These are phyloP conservation scores for Phytophthora podocarpi DNA, from an alignment of 352 stramenopile genomes.

Conservation along the genomic window DNA sequence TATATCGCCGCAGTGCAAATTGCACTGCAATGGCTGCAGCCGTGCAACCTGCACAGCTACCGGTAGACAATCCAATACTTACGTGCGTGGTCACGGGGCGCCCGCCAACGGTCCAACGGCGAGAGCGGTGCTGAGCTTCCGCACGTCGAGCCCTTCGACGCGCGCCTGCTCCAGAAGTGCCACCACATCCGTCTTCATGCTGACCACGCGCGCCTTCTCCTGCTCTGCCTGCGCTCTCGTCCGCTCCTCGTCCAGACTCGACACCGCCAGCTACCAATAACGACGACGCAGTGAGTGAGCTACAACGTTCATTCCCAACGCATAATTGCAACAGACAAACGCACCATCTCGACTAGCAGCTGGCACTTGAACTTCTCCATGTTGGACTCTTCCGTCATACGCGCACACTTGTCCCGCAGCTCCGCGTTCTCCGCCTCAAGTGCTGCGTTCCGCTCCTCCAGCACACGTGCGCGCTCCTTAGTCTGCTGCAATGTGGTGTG, in stretches of 20 bases:
- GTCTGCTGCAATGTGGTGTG: conserved; percentile 58
- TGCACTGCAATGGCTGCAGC: not conserved
- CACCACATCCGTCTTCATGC: conserved; percentile 68
- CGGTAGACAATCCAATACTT: not conserved
- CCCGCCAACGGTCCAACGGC: conserved; percentile 3
- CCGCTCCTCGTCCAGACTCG: conserved; percentile 83
- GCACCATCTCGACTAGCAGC: conserved; percentile 86
- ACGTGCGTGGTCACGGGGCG: not conserved
- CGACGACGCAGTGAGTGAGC: not conserved
- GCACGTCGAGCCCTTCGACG: conserved; percentile 70
- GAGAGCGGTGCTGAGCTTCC: conserved; percentile 51
- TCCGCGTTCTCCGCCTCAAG: conserved; percentile 70
- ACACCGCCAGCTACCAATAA: conserved; percentile 63
- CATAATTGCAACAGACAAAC: not conserved
- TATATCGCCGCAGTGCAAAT: no score
- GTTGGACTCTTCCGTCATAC: conserved; percentile 80
- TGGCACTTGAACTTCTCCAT: conserved; percentile 92
- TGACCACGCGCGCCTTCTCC: conserved; percentile 61
- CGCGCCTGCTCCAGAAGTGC: conserved; percentile 72
- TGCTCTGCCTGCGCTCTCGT: conserved; percentile 62
- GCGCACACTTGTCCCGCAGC: conserved; percentile 58
- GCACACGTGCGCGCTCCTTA: conserved; percentile 30
- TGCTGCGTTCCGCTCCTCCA: conserved; percentile 49
- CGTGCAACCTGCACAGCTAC: no score
- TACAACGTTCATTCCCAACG: not conserved